phyloP scores from a whole-genome alignment of 192 early-diverging fungal species.

The Backusella morwellensis region DNA sequence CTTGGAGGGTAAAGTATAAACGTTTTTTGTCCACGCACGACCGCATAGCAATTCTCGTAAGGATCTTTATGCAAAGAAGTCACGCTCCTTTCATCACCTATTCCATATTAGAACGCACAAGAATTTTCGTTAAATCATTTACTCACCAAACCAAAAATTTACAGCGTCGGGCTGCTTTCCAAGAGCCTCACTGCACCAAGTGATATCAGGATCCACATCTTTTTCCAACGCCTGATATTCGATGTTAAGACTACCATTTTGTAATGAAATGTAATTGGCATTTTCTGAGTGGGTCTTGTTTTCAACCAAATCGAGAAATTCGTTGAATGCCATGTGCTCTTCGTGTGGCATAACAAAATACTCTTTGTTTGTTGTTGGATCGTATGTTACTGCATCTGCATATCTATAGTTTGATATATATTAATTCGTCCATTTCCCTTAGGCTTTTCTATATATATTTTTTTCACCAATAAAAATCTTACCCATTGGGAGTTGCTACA shows the following conservation, averaged over 20 bases:
- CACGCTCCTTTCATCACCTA: constrained; percentile 32
- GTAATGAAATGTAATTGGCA: constrained; percentile 47
- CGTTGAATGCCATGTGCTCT: constrained; percentile 44
- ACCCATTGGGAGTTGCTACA: constrained; percentile 32
- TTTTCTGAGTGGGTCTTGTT: constrained; percentile 15
- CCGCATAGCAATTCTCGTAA: constrained; percentile 55
- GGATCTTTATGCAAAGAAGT: constrained; percentile 54
- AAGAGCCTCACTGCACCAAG: constrained; percentile 43
- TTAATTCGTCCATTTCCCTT: not conserved
- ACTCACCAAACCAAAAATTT: constrained; percentile 52
- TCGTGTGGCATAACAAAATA: constrained; percentile 52
- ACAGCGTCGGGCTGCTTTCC: constrained; percentile 44
- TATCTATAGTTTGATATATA: constrained; percentile 22
- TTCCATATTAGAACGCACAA: too few relatives aligned
- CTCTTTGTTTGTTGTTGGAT: constrained; percentile 26
- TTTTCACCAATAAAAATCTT: not conserved
- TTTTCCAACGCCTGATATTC: constrained; percentile 40
- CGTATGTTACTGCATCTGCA: constrained; percentile 45
- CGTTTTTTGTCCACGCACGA: constrained; percentile 44
- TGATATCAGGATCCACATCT: constrained; percentile 41
- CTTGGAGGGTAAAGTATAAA: constrained; percentile 49
- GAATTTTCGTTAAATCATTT: too few relatives aligned
- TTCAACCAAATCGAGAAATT: constrained; percentile 40
- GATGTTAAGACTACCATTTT: constrained; percentile 46
- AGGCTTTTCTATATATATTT: not conserved